Base-by-base conservation (phyloP, 257 asterid genomes). In the Primulina huaijiensis region DNA sequence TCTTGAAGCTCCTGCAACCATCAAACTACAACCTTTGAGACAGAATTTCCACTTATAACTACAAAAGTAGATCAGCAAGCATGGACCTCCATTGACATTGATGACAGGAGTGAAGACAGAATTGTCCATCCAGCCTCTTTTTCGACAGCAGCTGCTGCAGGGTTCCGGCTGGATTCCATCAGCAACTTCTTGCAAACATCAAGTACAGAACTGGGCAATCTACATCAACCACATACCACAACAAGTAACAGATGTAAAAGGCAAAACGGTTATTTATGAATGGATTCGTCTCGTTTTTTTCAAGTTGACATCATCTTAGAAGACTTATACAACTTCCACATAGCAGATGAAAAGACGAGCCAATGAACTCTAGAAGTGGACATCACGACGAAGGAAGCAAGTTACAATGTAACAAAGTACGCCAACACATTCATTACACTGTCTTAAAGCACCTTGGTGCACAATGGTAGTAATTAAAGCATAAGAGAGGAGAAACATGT, bases 91-190 rank as follows among this genome's bases (percentile, higher is more conserved):
- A 82, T 89, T 14, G 95, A 84, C 87, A 94, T 79, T 37, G 97
- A 94, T 58, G 92, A 85, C 81, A 94, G 78, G 62, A 94, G 90
- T 40, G 99, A 89, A 56, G 99, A 88, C 78, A 94, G 77, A 81
- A 94, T 96, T 72, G 81, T 82, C 99, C 99, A 94, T 56, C 99
- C 99, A 75, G 97, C 91, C 86, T 94, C 97, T 79, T 88, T 91
- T 81, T 89, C 97, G 29, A 86, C 87, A 70, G 85, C 77, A 74
- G 93, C 95, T 30, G 95, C 91, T 60, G 74, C 64, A 75, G 87
- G 89, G 74, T 88, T 94, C 80, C 95, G 76, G 79, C 93, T 89
- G 60, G 95, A 84, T 66, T 91, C 86, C 75, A 63, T 78, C 81
- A 94, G 82, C 88, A 94, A 80, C 72, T 80, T 94, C 90, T 82